Conservation (phyloP, 805 yeast genomes). For the Metschnikowia gelsemii region DNA sequence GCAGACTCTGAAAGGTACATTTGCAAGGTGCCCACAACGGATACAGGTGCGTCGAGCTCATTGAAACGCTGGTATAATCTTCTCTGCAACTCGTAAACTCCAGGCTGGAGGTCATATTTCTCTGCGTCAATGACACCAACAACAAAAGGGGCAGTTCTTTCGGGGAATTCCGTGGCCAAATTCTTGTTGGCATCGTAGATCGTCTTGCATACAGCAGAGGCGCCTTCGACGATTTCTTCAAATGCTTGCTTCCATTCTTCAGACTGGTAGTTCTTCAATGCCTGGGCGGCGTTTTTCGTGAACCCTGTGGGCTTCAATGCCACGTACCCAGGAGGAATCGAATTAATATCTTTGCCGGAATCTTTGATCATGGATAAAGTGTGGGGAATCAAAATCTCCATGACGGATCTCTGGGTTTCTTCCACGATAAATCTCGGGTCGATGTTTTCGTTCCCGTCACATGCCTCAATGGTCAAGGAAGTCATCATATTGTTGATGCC, state of each 20-base stretch:
- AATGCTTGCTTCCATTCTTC: constrained; percentile 45
- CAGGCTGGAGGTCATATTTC: constrained; percentile 81
- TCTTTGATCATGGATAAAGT: constrained; percentile 56
- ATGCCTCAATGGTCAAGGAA: constrained; percentile 90
- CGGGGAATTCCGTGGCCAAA: constrained; percentile 53
- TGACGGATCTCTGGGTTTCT: constrained; percentile 66
- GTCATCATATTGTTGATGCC: constrained; percentile 94
- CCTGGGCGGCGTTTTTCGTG: constrained; percentile 70
- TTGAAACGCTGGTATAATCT: constrained; percentile 73
- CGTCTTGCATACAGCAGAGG: constrained; percentile 60
- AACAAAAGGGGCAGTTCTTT: constrained; percentile 68
- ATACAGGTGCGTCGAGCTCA: constrained; percentile 52
- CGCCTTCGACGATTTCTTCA: constrained; percentile 60
- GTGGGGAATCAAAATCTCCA: constrained; percentile 68
- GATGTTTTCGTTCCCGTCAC: constrained; percentile 70
- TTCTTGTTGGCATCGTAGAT: constrained; percentile 52
- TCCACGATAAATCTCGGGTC: constrained; percentile 58
- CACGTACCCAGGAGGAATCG: constrained; percentile 85
- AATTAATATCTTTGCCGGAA: constrained; percentile 50
- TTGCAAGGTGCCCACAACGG: constrained; percentile 89
- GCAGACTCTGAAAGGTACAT: constrained; percentile 80
- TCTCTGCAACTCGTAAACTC: constrained; percentile 89
- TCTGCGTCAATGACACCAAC: constrained; percentile 89
- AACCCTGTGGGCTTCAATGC: constrained; percentile 94
- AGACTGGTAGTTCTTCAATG: constrained; percentile 60